A percentile compares a stretch with the other conserved stretches of the same genome.
phyloP scores from a whole-genome alignment of 1,284 basidiomycete genomes.

The Trichosporon ovoides region DNA sequence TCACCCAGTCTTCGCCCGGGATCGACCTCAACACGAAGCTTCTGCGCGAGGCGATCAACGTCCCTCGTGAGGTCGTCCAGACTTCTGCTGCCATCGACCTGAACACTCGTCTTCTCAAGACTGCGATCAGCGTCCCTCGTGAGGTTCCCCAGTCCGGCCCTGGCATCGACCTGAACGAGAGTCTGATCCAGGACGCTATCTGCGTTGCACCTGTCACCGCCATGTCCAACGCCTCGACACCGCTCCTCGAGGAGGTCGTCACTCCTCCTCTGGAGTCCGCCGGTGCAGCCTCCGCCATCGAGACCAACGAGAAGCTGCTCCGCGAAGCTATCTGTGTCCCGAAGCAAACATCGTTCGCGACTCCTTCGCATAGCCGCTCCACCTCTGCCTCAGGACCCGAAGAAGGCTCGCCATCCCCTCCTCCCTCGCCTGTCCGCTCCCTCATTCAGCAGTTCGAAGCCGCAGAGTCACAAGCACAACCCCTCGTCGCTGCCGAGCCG shows the following conservation, averaged over 20 bases:
- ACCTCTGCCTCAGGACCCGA: not conserved
- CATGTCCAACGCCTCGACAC: not conserved
- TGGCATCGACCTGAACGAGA: not conserved
- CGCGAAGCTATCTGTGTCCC: not conserved
- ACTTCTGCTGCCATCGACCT: not conserved
- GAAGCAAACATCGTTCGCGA: not conserved
- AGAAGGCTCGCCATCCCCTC: not conserved
- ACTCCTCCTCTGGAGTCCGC: not conserved
- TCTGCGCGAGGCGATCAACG: not conserved
- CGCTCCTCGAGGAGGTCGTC: not conserved
- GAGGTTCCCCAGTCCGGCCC: not conserved
- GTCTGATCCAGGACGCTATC: not conserved
- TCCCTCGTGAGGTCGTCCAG: not conserved
- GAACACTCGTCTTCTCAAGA: not conserved
- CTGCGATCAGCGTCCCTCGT: not conserved
- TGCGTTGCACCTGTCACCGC: not conserved
- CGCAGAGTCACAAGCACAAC: not conserved
- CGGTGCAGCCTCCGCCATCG: not conserved
- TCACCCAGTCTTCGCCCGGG: not conserved
- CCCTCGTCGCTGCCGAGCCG: slow-evolving; percentile 1
- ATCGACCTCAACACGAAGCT: not conserved
- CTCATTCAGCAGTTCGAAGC: slow-evolving; percentile 1
- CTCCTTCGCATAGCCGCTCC: not conserved
- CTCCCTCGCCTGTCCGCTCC: not conserved
- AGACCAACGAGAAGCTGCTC: not conserved